Percentiles rank a stretch among this genome's conserved stretches.
Evolutionary conservation across 768 basidiomycete genomes (phyloP).

Genomic region (Phlebiopsis flavidoalba): DNA sequence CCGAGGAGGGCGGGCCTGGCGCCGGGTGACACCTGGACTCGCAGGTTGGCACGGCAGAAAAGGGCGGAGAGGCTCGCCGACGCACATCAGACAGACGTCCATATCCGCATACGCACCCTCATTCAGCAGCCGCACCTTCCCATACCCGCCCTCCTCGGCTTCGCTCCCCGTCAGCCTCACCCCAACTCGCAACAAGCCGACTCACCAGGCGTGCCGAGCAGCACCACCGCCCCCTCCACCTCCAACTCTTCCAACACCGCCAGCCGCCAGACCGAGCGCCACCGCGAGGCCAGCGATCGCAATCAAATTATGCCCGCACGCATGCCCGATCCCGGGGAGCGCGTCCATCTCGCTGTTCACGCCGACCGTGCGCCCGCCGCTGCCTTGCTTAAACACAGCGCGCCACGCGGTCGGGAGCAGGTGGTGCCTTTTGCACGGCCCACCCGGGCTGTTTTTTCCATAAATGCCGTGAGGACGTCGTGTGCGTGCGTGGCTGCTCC

Average conservation of each 20-base stretch:
- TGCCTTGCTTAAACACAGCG: conserved; percentile 61
- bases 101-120: conserved; percentile 72
- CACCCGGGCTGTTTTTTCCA: conserved; percentile 56
- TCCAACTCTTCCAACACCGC: conserved; percentile 54
- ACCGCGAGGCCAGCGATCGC: conserved; percentile 72
- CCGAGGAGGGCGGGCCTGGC: conserved; percentile 65
- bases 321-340: conserved; percentile 46
- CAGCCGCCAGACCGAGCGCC: conserved; percentile 52
- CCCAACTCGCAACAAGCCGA: background rate
- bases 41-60: background rate
- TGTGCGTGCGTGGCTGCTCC: conserved; percentile 60
- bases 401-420: conserved; percentile 72
- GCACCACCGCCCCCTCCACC: conserved; percentile 63
- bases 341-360: conserved; percentile 74
- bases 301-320: conserved; percentile 82
- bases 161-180: background rate
- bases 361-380: conserved; percentile 66
- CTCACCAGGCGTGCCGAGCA: conserved; percentile 75
- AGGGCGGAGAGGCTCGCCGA: background rate
- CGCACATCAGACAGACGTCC: conserved; percentile 72
- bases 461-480: conserved; percentile 61
- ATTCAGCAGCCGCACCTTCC: conserved; percentile 65
- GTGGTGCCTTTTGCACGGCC: conserved; percentile 50
- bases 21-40: conserved; percentile 71
- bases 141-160: conserved; percentile 79